Evolutionary conservation across 2,329 filamentous ascomycete species (phyloP).

Genomic region (Xylaria digitata): DNA sequence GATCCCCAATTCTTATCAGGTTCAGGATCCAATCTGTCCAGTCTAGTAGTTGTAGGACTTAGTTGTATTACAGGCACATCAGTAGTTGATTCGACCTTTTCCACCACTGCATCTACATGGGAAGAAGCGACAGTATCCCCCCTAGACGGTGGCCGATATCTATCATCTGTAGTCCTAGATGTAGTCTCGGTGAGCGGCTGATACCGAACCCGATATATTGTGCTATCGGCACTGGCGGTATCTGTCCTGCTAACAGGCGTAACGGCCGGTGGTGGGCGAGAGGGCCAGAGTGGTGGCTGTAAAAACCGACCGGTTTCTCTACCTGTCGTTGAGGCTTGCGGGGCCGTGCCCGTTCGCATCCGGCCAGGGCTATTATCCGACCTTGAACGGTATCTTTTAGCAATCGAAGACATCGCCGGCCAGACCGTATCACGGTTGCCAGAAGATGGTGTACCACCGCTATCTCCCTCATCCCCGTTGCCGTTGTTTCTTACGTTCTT

Average conservation of each 20-base stretch:
- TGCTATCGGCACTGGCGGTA: slow-evolving; percentile 72
- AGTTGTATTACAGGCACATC: slow-evolving; percentile 32
- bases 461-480: slow-evolving; percentile 50
- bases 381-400: slow-evolving; percentile 53
- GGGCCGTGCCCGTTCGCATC: slow-evolving; percentile 34
- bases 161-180: slow-evolving; percentile 58
- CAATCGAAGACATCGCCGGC: slow-evolving; percentile 56
- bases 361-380: slow-evolving; percentile 42
- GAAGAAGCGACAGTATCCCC: slow-evolving; percentile 51
- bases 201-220: slow-evolving; percentile 71
- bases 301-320: slow-evolving; percentile 51
- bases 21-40: slow-evolving; percentile 27
- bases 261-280: slow-evolving; percentile 64
- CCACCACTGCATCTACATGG: slow-evolving; percentile 33
- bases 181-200: slow-evolving; percentile 66
- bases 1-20: slow-evolving; percentile 39
- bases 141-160: slow-evolving; percentile 50
- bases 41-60: slow-evolving; percentile 15
- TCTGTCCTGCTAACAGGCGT: slow-evolving; percentile 72
- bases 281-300: slow-evolving; percentile 65
- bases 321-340: slow-evolving; percentile 41
- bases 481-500: slow-evolving; percentile 46
- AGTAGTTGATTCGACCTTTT: slow-evolving; percentile 34
- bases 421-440: slow-evolving; percentile 52
- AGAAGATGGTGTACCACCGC: slow-evolving; percentile 44